phyloP scores from a whole-genome alignment of 768 basidiomycete species.

The Termitomyces sp. region DNA sequence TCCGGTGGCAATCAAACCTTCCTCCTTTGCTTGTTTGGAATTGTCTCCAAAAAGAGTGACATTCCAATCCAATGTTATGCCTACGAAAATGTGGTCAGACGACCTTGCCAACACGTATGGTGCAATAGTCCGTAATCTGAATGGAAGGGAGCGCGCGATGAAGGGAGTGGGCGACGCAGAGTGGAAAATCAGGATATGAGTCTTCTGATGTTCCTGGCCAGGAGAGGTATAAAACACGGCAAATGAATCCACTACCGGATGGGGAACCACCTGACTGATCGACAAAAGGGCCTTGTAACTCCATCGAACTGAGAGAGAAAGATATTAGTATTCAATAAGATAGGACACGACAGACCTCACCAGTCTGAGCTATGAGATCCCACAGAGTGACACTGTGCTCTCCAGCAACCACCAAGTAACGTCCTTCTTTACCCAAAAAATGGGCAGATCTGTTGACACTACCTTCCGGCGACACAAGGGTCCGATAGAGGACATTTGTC shows the following conservation, averaged over 20 bases:
- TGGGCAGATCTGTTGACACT: slow-evolving; percentile 35
- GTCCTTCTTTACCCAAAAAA: slow-evolving; percentile 70
- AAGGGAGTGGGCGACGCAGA: slow-evolving; percentile 38
- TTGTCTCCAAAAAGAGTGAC: slow-evolving; percentile 67
- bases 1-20: slow-evolving; percentile 34
- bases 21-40: slow-evolving; percentile 32
- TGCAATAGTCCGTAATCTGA: slow-evolving; percentile 48
- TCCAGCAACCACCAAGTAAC: slow-evolving; percentile 58
- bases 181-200: slow-evolving; percentile 44
- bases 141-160: slow-evolving; percentile 47
- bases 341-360: slow-evolving; percentile 33
- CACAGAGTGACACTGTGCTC: slow-evolving; percentile 53
- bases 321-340: neutral
- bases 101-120: slow-evolving; percentile 26
- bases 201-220: slow-evolving; percentile 23
- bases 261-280: slow-evolving; percentile 46
- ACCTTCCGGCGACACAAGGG: slow-evolving; percentile 54
- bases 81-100: slow-evolving; percentile 52
- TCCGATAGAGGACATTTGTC: slow-evolving; percentile 53
- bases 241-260: slow-evolving; percentile 53
- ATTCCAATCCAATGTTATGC: slow-evolving; percentile 61
- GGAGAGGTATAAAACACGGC: slow-evolving; percentile 42
- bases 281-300: slow-evolving; percentile 30
- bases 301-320: slow-evolving; percentile 50
- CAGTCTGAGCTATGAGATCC: slow-evolving; percentile 60